Evolutionary conservation across 805 yeast species (phyloP), one percentile per base, ranked within the genome.

Genomic region (Zygosaccharomyces lentus): DNA sequence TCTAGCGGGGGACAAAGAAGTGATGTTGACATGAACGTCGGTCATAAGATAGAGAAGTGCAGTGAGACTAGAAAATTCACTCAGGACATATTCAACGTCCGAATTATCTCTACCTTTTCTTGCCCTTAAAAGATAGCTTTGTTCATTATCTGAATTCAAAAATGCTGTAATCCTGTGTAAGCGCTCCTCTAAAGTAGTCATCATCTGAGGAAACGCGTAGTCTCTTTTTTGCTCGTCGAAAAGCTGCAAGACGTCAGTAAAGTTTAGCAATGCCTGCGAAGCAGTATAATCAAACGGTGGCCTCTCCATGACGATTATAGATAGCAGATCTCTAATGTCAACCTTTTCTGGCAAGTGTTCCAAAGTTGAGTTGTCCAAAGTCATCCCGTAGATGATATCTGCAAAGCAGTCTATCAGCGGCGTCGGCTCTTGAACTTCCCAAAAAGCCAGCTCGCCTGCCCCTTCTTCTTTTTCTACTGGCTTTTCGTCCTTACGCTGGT

Each of bases 201-300:
- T 54, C 29, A 72, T 46, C 1, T 49, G 48, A 6, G 60, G 58
- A 26, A 76, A 64, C 3, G 63, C 82, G 59, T 77, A 78, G 6
- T 71, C 72, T 23, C 77, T 72, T 32, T 72, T 69, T 36, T 77
- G 78, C 37, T 77, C 80, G 55, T 80, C 85, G 45, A 81, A 73
- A 39, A 71, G 71, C 53, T 76, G 79, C 35, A 82, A 66, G 1
- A 80, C 74, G 19, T 78, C 80, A 26, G 77, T 68, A 25, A 80
- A 62, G 16, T 81, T 76, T 32, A 72, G 68, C 51, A 80, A 63
- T 0, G 81, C 77, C 48, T 73, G 74, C 1, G 87, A 78, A 29
- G 72, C 66, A 4, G 75, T 70, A 53, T 74, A 80, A 55, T 84
- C 89, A 59, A 72, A 82, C 0, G 91, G 84, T 2, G 78, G 75